A percentile compares a stretch with the other conserved stretches of the same genome.
These are phyloP conservation scores for Erodium chrysanthum DNA, from an alignment of 441 rosid genomes.

Conservation along the genomic window DNA sequence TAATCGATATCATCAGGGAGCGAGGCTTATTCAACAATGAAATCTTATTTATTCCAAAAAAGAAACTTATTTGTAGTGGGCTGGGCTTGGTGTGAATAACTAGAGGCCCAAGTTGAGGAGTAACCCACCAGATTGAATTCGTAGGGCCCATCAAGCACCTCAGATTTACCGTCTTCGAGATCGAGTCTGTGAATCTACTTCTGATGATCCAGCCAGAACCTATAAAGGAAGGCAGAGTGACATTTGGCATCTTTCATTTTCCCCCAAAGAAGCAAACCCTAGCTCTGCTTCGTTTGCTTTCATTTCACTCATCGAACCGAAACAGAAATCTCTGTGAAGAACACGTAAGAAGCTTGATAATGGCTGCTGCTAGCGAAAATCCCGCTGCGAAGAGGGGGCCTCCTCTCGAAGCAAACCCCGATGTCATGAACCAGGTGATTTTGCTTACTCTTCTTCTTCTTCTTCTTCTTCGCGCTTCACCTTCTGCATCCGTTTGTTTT, in stretches of 20 bases:
- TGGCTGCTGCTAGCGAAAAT: constrained; percentile 42
- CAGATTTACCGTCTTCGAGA: neutral
- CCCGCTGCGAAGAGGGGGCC: constrained; percentile 72
- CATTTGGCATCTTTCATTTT: neutral
- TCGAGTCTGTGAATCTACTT: neutral
- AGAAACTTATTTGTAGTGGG: too few species aligned
- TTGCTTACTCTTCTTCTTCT: too few species aligned
- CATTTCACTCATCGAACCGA: neutral
- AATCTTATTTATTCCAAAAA: too few species aligned
- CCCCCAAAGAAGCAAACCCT: neutral
- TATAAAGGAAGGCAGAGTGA: constrained; percentile 12
- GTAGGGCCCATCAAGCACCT: neutral
- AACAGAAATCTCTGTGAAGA: too few species aligned
- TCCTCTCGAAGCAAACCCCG: constrained; percentile 96
- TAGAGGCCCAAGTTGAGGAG: neutral
- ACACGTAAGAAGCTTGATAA: constrained; percentile 7
- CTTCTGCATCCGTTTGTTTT: neutral
- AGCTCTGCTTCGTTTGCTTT: neutral
- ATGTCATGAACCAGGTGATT: constrained; percentile 82
- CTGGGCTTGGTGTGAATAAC: neutral
- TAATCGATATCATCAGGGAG: too few species aligned
- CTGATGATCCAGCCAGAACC: constrained; percentile 11
- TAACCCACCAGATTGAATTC: neutral
- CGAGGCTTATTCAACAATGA: too few species aligned
- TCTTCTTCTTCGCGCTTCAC: neutral